phyloP scores from a whole-genome alignment of 2,329 filamentous ascomycete species.

The Sclerotinia subarctica region DNA sequence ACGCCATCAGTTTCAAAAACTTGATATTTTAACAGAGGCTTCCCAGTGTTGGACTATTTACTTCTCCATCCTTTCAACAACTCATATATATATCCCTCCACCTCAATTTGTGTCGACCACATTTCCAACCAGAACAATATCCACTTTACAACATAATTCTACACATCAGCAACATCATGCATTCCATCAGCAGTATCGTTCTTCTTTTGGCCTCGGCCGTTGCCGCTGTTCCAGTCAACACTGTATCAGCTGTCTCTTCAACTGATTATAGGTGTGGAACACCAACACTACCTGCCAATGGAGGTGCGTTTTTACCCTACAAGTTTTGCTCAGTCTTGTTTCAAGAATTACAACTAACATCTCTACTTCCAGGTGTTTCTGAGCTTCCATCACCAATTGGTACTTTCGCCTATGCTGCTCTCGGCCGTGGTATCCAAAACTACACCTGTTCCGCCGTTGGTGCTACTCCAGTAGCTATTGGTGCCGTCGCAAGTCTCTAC shows the following conservation, averaged over 20 bases:
- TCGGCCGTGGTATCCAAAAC: constrained; percentile 39
- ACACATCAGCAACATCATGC: neutral
- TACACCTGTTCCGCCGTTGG: constrained; percentile 35
- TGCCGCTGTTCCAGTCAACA: constrained; percentile 5
- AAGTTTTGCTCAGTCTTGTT: neutral
- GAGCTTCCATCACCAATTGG: constrained; percentile 31
- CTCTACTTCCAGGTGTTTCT: constrained; percentile 24
- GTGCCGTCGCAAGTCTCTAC: constrained; percentile 37
- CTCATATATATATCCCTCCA: neutral
- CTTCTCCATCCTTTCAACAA: neutral
- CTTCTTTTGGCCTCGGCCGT: constrained; percentile 1
- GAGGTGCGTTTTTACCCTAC: constrained; percentile 4
- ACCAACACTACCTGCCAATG: constrained; percentile 2
- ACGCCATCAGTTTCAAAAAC: neutral
- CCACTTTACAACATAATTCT: neutral
- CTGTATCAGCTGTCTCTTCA: neutral
- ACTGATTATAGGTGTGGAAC: neutral
- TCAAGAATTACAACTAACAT: constrained; percentile 4
- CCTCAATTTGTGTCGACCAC: neutral
- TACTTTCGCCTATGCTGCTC: constrained; percentile 34
- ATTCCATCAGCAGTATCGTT: neutral
- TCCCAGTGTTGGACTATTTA: neutral
- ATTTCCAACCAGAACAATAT: neutral
- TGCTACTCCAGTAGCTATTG: constrained; percentile 28
- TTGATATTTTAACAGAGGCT: neutral